Base-by-base conservation (phyloP, 805 yeast genomes). In the Metschnikowia koreensis region DNA sequence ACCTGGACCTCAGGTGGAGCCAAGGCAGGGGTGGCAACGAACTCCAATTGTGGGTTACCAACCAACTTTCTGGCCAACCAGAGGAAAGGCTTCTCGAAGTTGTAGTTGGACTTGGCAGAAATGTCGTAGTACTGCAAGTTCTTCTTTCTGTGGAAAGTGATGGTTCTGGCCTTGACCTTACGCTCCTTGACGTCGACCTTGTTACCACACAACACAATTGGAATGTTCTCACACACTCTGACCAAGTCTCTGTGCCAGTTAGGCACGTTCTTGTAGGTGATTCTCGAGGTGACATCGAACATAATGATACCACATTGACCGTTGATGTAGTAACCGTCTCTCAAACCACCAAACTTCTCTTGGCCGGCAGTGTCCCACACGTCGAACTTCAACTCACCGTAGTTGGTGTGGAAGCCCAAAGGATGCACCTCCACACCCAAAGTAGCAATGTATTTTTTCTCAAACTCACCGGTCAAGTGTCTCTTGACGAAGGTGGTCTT, bases 291-390 rank as follows among this genome's bases (percentile, higher is more conserved):
- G 59, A 94, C 99, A 77, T 94, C 99, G 73, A 94, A 94, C 99
- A 94, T 94, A 76, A 94, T 94, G 81, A 94, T 94, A 80, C 98
- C 99, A 83, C 99, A 94, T 80, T 94, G 97, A 71, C 99, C 99
- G 75, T 94, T 93, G 75, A 94, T 94, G 80, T 94, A 94, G 82
- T 94, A 94, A 72, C 99, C 99, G 71, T 94, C 99, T 83, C 99
- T 92, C 70, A 94, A 82, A 66, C 99, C 99, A 77, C 99, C 99
- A 66, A 94, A 94, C 80, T 94, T 94, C 80, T 94, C 99, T 82
- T 94, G 99, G 60, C 99, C 99, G 53, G 99, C 99, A 51, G 99
- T 94, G 77, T 94, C 99, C 99, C 99, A 94, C 67, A 94, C 97
- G 73, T 94, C 97, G 77, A 94, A 94, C 76, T 89, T 93, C 79